Conservation (phyloP, 192 early-diverging fungal species). For the Funneliformis geosporum region DNA sequence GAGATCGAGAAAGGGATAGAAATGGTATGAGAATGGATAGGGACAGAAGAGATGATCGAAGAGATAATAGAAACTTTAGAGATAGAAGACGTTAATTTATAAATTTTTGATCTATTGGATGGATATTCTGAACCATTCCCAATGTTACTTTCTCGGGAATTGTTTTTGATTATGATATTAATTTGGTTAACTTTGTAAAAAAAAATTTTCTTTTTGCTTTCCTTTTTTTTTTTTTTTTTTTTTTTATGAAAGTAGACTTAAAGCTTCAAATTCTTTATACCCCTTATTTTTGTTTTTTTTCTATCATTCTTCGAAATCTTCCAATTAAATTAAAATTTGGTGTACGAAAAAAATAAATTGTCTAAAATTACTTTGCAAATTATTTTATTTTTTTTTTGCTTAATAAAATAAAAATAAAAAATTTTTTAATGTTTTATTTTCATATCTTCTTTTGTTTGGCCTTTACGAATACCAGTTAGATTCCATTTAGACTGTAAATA, state of each 20-base stretch:
- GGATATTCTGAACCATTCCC: neutral
- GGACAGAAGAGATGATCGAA: constrained; percentile 23
- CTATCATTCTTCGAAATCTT: no score
- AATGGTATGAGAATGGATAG: neutral
- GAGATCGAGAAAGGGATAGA: constrained; percentile 5
- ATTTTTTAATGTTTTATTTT: neutral
- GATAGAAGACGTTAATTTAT: constrained; percentile 29
- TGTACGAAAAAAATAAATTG: no score
- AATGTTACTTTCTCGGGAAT: neutral
- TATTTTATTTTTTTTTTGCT: no score
- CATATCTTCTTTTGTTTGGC: neutral
- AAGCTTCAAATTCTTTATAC: no score
- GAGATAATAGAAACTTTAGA: constrained; percentile 19
- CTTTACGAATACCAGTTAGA: neutral
- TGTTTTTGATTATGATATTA: neutral
- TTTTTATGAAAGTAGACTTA: no score
- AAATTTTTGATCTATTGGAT: neutral
- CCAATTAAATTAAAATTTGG: no score
- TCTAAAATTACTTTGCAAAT: no score
- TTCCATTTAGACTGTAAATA: neutral
- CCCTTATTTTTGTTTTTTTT: no score
- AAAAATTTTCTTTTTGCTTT: no score
- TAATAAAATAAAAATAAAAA: no score
- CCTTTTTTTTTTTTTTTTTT: neutral
- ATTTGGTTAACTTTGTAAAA: neutral